Evolutionary conservation across 495 filamentous ascomycete species (phyloP), one percentile per base, ranked within the genome.

Genomic region (Podospora comata): DNA sequence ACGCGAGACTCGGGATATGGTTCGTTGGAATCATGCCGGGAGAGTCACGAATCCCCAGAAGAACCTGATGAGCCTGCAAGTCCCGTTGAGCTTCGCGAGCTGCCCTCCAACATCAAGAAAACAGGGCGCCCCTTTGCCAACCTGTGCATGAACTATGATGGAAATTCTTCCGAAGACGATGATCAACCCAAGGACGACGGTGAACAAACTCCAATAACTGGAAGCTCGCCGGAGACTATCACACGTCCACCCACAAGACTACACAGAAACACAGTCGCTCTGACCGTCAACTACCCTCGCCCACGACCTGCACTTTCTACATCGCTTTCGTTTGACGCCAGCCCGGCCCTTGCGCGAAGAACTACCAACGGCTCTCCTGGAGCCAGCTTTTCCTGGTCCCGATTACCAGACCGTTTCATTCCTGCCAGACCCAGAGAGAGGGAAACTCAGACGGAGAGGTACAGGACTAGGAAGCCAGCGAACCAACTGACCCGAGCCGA

Each of bases 321-420:
- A 15, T 65, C 71, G 7, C 75, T 74, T 26, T 60, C 48, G 44
- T 72, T 73, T 2, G 65, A 71, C 11, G 56, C 62, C 0, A 53
- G 55, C 2, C 28, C 69, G 15, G 68, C 61, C n/a, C 60, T 66
- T 20, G 72, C 67, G 5, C 70, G 68, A 48, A 65, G 67, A 18
- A 55, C 65, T 26, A 64, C 68, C 72, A 65, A 75, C n/a, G 68
- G 62, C 30, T 55, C 60, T 30, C 62, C 62, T 11, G 39, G 11
- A 18, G 20, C 62, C 53, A 19, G 58, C 26, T 13, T 63, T 13
- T 48, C 59, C 0, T 74, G 66, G 2, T 30, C 71, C 5, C 71
- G 73, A 5, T 78, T 78, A 39, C 86, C 84, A 5, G 92, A 96
- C 74, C 85, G 92, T 27, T 96, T 92, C 74, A 87, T 94, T 27